Evolutionary conservation across 2,329 filamentous ascomycete genomes (phyloP), one percentile per base, ranked within the genome.

Genomic region (Talaromyces sp.): DNA sequence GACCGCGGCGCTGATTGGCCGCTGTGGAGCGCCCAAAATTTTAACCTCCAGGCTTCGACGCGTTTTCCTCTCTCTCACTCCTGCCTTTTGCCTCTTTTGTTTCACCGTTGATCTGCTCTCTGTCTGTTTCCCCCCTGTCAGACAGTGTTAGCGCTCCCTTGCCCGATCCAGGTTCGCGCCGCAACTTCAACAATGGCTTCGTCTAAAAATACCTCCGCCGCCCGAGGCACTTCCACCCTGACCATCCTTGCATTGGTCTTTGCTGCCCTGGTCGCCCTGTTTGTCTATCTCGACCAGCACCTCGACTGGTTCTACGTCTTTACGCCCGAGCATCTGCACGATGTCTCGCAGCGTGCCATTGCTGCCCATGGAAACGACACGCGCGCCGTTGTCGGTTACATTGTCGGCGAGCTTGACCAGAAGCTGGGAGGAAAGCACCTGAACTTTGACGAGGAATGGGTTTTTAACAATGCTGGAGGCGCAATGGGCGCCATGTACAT

Each of bases 401-500:
- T 96, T 67, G 86, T 91, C 57, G 71, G 78, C 63, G 87, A 91
- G 77, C 82, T 96, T 60, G 79, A 81, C 67, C 78, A 79, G 67
- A 83, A 82, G 65, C 64, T 78, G 42, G 73, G 71, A 14, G 66
- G 70, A 16, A 70, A 72, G 31, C 68, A 91, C 75, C 72, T 94
- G 72, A 92, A 89, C 78, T 73, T 85, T 60, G 79, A 89, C 63
- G 86, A 94, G 78, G 89, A 94, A 76, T 96, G 91, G 91, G 83
- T 96, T 53, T 94, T 96, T 71, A 96, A 96, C 82, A 96, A 96
- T 72, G 91, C 91, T 57, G 92, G 92, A 58, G 92, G 92, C 65
- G 91, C 91, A 58, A 96, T 96, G 92, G 92, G 92, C 61, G 90
- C 85, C 71, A 95, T 96, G 92, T 92, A 91, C 75, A 88, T 96